Evolutionary conservation across 495 filamentous ascomycete species (phyloP), one percentile per base, ranked within the genome.

Genomic region (Aspergillus bridgeri): DNA sequence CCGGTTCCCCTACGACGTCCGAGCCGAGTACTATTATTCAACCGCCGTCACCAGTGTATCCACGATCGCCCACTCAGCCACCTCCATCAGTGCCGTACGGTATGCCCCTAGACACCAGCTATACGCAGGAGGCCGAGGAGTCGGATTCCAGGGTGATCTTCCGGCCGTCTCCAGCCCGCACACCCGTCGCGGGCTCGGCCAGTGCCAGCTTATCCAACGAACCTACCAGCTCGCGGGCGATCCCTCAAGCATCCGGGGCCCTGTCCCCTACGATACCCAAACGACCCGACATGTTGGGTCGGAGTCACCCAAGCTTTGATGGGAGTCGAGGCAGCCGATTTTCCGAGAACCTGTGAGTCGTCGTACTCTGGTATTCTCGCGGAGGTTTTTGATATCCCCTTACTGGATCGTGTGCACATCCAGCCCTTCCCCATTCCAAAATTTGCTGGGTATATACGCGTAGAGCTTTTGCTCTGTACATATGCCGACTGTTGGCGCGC

Each of bases 321-420:
- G 81, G 82, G 22, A 83, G 80, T 59, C 73, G 80, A 54, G 69
- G 79, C 27, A 83, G 81, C 59, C 77, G 78, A 45, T 85, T 85
- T 60, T 80, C 80, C 38, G 82, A 85, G 62, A 74, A 72, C 63
- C 58, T 64, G 63, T 61, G 62, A 64, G 46, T 21, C 44, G 13
- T 46, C n/a, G 43, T n/a, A n/a, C 11, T 13, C 5, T 47, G 44
- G 3, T 2, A 3, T 23, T 17, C n/a, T 15, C 33, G 9, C 33
- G 6, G 53, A 53, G 38, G 19, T 22, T 17, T 19, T 13, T 17
- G 3, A 20, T 47, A 5, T 47, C 18, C 45, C 33, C 3, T 43
- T 22, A 7, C n/a, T 42, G 29, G n/a, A 42, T 52, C 33, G 19
- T 52, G 38, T 52, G 33, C 27, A 42, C 50, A 52, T 42, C 19